These are phyloP conservation scores for Saksenaea oblongispora DNA, from an alignment of 371 early-diverging fungal genomes.

Conservation along the genomic window DNA sequence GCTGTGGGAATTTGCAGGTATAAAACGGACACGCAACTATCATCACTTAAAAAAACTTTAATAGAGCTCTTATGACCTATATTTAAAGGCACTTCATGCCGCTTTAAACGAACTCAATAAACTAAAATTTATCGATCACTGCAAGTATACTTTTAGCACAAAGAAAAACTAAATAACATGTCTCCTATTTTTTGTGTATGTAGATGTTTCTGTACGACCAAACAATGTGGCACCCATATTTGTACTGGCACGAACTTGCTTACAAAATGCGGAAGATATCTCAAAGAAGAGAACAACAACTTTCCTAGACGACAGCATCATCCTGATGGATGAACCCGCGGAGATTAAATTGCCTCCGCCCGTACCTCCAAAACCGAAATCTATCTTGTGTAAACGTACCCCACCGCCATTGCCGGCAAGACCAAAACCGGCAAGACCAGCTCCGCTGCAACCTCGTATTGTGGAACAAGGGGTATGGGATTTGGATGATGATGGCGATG, in stretches of 20 bases:
- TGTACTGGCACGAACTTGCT: constrained; percentile 32
- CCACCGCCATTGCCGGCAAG: constrained; percentile 40
- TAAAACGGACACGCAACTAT: neutral
- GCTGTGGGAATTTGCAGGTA: constrained; percentile 28
- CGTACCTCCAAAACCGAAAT: constrained; percentile 34
- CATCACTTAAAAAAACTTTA: neutral
- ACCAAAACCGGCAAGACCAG: constrained; percentile 14
- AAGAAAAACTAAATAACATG: neutral
- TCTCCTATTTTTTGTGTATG: constrained; percentile 1
- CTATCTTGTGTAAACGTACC: constrained; percentile 4
- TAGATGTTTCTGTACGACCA: constrained; percentile 9
- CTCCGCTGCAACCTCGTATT: neutral
- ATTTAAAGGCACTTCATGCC: constrained; percentile 36
- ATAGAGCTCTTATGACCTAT: constrained; percentile 39
- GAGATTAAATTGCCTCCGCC: constrained; percentile 22
- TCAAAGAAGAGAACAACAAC: constrained; percentile 7
- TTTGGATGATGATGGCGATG: constrained; percentile 15
- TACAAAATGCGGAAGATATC: constrained; percentile 30
- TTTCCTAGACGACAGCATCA: neutral
- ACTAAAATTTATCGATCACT: constrained; percentile 39
- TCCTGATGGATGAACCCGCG: neutral
- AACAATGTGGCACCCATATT: constrained; percentile 26
- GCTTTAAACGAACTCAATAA: constrained; percentile 37
- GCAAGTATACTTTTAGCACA: constrained; percentile 18
- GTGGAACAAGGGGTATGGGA: constrained; percentile 4